Evolutionary conservation across 169 alveolate genomes (phyloP), one percentile per base, ranked within the genome.

Genomic region (Eimeria necatrix): DNA sequence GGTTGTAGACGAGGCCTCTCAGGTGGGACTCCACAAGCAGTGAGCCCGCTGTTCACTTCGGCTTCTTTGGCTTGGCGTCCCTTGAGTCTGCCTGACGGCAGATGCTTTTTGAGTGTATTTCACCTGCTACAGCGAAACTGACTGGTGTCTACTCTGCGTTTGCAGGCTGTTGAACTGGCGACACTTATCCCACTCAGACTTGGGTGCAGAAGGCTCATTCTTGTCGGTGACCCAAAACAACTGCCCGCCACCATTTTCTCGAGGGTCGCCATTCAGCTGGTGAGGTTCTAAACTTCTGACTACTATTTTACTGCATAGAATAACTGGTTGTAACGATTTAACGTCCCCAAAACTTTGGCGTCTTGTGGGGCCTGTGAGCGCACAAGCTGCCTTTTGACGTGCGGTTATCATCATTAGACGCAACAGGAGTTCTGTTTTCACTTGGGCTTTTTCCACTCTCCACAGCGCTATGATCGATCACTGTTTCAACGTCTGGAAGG

Each of bases 141-240:
- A 32, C 41, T 32, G 41, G 70, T 59, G 70, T 4, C 16, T 59
- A 59, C 26, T 56, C 74, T 14, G 8, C n/a, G 80, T 20, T 51
- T 48, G n/a, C 96, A 96, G 95, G 97, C 97, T 3, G 98, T 96
- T 14, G 99, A 98, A 87, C 93, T 97, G 20, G 96, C 98, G 51
- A 97, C 98, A 10, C 96, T 98, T 80, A 97, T 98, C 51, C 99
- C 99, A 5, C 95, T 98, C 26, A 95, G 96, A 59, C 73, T 95
- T 73, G 97, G 97, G 73, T 94, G 97, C 94, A 98, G 97, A 93
- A 97, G 99, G 73, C 97, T 99, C 93, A 98, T 99, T 78, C 98
- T 99, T 96, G 99, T 99, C 12, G 99, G 99, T 3, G 99, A 99
- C 96, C 99, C 99, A 92, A 98, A 98, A 88, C 99, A 99, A 97